phyloP scores from a whole-genome alignment of 2,329 filamentous ascomycete species.

The Phyllosticta capitalensis region DNA sequence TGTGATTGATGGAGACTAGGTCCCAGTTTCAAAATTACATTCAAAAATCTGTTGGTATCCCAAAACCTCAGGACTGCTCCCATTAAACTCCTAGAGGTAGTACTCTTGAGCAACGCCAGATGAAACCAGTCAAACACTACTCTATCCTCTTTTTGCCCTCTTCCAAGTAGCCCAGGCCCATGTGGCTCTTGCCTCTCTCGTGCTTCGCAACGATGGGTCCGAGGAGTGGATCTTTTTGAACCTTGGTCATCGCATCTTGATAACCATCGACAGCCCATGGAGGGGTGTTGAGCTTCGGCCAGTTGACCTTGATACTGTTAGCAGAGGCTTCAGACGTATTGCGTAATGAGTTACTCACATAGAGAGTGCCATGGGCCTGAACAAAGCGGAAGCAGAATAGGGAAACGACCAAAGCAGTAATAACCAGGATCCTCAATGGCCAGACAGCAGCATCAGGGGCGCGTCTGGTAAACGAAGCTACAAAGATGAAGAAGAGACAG shows the following conservation, averaged over 20 bases:
- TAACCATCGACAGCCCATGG: conserved; percentile 81
- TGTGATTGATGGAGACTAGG: not conserved
- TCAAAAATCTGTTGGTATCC: not conserved
- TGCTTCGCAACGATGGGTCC: conserved; percentile 63
- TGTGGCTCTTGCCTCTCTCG: conserved; percentile 75
- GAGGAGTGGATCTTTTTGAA: conserved; percentile 71
- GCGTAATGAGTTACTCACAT: conserved; percentile 55
- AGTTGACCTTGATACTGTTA: conserved; percentile 63
- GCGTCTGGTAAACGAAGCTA: conserved; percentile 63
- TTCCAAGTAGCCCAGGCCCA: conserved; percentile 74
- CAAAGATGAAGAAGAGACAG: conserved; percentile 71
- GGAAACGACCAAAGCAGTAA: conserved; percentile 65
- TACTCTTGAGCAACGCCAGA: not conserved
- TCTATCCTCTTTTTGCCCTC: conserved; percentile 99
- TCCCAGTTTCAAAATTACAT: not conserved
- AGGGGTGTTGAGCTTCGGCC: conserved; percentile 90
- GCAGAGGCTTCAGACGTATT: not conserved
- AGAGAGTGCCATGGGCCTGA: conserved; percentile 77
- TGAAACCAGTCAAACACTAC: conserved; percentile 28
- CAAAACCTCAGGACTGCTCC: not conserved
- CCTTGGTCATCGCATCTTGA: conserved; percentile 74
- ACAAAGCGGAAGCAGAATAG: conserved; percentile 71
- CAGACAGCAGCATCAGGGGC: conserved; percentile 66
- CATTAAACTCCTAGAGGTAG: not conserved
- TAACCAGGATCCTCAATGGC: conserved; percentile 70